Conservation (phyloP, 208 protist genomes). For the Porcisia deanei region DNA sequence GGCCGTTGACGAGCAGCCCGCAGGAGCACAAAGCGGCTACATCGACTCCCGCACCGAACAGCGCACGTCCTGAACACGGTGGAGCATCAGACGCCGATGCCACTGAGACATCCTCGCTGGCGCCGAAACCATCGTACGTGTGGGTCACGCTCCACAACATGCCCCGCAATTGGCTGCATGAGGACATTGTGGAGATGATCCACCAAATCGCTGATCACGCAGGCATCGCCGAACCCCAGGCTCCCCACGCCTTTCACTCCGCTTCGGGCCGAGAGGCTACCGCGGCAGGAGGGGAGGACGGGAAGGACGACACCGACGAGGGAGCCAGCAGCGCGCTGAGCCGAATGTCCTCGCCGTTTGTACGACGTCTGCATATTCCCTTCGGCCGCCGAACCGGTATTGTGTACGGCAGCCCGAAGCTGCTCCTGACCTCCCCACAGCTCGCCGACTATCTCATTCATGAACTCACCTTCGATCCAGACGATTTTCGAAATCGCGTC, state of each 20-base stretch:
- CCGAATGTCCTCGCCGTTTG: slow-evolving; percentile 55
- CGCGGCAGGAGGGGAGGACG: slow-evolving; percentile 12
- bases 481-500: slow-evolving; percentile 81
- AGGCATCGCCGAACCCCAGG: slow-evolving; percentile 42
- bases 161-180: slow-evolving; percentile 81
- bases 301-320: slow-evolving; percentile 22
- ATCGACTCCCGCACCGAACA: not conserved
- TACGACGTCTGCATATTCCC: slow-evolving; percentile 63
- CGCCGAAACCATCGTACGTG: slow-evolving; percentile 2
- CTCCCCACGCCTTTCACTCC: not conserved
- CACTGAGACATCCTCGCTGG: not conserved
- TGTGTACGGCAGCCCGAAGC: slow-evolving; percentile 62
- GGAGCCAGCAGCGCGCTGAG: slow-evolving; percentile 32
- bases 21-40: not conserved
- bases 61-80: not conserved
- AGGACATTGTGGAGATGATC: slow-evolving; percentile 85
- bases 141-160: slow-evolving; percentile 73
- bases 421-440: slow-evolving; percentile 56
- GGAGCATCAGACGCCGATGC: not conserved
- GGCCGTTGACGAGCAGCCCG: not conserved
- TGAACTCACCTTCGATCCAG: slow-evolving; percentile 54
- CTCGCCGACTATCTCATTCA: slow-evolving; percentile 61
- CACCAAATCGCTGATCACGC: slow-evolving; percentile 70
- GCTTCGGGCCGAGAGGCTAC: not conserved
- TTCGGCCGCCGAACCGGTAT: slow-evolving; percentile 87